Evolutionary conservation across 768 basidiomycete genomes (phyloP), one percentile per base, ranked within the genome.

Genomic region (Trametes cingulata): DNA sequence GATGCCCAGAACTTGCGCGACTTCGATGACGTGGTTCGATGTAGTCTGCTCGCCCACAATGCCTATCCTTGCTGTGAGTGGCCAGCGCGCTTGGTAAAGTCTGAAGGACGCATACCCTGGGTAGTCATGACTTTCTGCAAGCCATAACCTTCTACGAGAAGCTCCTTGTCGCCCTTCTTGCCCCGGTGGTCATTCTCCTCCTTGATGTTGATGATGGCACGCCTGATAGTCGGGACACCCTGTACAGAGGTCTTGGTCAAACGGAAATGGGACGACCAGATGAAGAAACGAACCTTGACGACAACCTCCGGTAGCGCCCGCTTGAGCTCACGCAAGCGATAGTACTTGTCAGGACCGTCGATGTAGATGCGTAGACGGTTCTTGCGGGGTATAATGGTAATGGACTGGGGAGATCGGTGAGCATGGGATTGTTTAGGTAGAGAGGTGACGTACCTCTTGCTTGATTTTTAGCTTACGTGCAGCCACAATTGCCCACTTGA

Each of bases 21-120:
- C 91, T 72, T 99, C 97, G 67, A 98, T 97, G 71, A 99, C 90
- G 74, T 98, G 95, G 69, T 99, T 99, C 14, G 95, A 95, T 10
- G 91, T 88, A 13, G 97, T 98, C 59, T 91, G 81, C 68, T 92
- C 86, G 40, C 97, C 97, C 57, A 97, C 78, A 60, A 99, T 93
- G 70, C 96, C 95, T 95, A 45, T 2, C 6, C 39, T 15, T 40
- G n/a, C 14, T 13, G 13, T 6, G 4, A 40, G 39, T 3, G 6
- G 14, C 6, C 14, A n/a, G n/a, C 14, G 5, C 5, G n/a, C 14
- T 6, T 40, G 14, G 14, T 5, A 14, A 40, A 40, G 39, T n/a
- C 13, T 14, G 22, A n/a, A n/a, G n/a, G 20, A 1, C 8, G 52
- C n/a, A 39, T 61, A 93, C 95, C 96, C 76, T 97, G 95, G 0